Evolutionary conservation across 495 filamentous ascomycete genomes (phyloP).

Genomic region (Neurospora sp.): DNA sequence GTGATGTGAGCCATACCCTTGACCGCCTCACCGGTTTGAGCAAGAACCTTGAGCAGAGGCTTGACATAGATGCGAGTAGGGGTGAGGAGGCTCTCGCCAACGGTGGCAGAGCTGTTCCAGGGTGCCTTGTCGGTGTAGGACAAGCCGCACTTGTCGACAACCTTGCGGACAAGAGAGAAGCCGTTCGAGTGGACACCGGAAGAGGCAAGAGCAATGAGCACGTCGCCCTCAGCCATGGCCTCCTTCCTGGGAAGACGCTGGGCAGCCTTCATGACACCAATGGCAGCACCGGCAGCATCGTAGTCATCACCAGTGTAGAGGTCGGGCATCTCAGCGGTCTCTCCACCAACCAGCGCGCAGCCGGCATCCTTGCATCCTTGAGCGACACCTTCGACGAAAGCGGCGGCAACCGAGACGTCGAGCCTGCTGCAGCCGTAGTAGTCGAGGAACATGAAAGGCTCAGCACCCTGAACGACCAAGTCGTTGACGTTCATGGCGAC

Average conservation of each 20-base stretch:
- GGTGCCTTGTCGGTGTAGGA: conserved; percentile 60
- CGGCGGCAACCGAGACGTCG: conserved; percentile 60
- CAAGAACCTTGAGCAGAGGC: conserved; percentile 53
- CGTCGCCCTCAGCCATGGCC: conserved; percentile 69
- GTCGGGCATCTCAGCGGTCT: conserved; percentile 96
- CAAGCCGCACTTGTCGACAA: conserved; percentile 63
- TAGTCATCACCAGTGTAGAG: conserved; percentile 78
- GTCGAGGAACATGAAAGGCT: conserved; percentile 90
- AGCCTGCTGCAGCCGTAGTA: conserved; percentile 87
- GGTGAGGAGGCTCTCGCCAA: conserved; percentile 67
- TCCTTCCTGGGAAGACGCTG: conserved; percentile 64
- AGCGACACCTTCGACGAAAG: conserved; percentile 81
- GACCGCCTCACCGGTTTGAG: conserved; percentile 33
- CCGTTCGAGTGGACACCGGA: conserved; percentile 90
- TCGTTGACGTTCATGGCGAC: conserved; percentile 99
- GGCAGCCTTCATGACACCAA: conserved; percentile 65
- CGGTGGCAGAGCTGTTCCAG: conserved; percentile 45
- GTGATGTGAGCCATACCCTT: conserved; percentile 96
- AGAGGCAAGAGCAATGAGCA: conserved; percentile 72
- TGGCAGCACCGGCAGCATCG: conserved; percentile 79
- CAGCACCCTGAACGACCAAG: conserved; percentile 86
- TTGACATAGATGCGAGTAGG: conserved; percentile 78
- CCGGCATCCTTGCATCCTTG: conserved; percentile 70
- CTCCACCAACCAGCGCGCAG: conserved; percentile 87
- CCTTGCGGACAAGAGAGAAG: conserved; percentile 84